These are phyloP conservation scores for Termitomyces sp. DNA, from an alignment of 1,284 basidiomycete genomes.

Conservation along the genomic window DNA sequence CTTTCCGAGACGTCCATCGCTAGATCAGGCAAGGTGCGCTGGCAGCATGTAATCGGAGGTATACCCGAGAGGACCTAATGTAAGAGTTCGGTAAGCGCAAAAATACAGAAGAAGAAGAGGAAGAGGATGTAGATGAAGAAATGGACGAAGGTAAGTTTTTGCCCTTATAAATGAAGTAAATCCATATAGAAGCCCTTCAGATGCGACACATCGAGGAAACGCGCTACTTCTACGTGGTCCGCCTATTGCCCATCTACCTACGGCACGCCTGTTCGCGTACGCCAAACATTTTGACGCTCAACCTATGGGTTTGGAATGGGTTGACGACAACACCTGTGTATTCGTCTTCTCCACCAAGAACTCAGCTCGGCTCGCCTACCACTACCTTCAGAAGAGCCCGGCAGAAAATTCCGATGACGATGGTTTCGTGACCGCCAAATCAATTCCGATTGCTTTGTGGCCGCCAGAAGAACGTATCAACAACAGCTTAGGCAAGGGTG, in stretches of 20 bases:
- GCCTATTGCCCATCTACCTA: slow-evolving; percentile 66
- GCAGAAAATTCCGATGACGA: slow-evolving; percentile 49
- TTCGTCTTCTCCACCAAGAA: slow-evolving; percentile 59
- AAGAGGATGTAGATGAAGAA: slow-evolving; percentile 34
- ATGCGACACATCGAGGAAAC: slow-evolving; percentile 49
- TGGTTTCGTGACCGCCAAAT: slow-evolving; percentile 54
- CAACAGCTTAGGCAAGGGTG: slow-evolving; percentile 56
- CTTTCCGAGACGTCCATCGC: slow-evolving; percentile 54
- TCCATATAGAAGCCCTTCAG: slow-evolving; percentile 18
- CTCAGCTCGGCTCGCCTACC: slow-evolving; percentile 48
- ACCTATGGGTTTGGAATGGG: slow-evolving; percentile 72
- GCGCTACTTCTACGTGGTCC: slow-evolving; percentile 66
- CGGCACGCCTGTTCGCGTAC: slow-evolving; percentile 69
- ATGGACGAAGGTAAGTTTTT: slow-evolving; percentile 23
- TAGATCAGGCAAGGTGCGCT: slow-evolving; percentile 67
- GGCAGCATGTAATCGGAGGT: slow-evolving; percentile 32
- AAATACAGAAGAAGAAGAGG: slow-evolving; percentile 38
- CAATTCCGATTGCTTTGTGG: slow-evolving; percentile 67
- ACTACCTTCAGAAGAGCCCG: slow-evolving; percentile 43
- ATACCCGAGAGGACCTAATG: slow-evolving; percentile 40
- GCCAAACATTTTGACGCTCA: slow-evolving; percentile 65
- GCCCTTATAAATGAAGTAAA: neutral
- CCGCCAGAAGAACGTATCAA: slow-evolving; percentile 74
- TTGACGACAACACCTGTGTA: slow-evolving; percentile 74
- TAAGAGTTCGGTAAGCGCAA: slow-evolving; percentile 55